Conservation (phyloP, 106 monocot genomes). For the Platanthera zijinensis region DNA sequence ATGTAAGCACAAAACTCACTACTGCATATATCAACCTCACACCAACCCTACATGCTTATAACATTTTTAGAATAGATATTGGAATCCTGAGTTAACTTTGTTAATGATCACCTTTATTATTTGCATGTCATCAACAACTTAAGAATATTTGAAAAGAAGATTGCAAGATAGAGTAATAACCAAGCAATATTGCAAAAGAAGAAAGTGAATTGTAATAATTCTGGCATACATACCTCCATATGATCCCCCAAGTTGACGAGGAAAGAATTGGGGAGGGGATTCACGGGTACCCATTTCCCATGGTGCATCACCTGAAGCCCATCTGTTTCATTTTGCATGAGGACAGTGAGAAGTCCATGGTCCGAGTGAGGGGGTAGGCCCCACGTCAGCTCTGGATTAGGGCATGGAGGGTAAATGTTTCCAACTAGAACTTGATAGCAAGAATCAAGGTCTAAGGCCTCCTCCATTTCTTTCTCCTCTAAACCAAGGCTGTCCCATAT, state of each 20-base stretch:
- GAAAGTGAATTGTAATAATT: background rate
- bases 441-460: conserved; percentile 27
- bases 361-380: conserved; percentile 64
- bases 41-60: too few species aligned
- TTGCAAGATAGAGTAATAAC: background rate
- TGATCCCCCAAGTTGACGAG: conserved; percentile 68
- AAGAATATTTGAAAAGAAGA: background rate
- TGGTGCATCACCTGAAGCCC: conserved; percentile 57
- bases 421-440: conserved; percentile 26
- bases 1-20: too few species aligned
- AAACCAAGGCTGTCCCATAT: conserved; percentile 48
- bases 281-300: conserved; percentile 41
- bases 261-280: conserved; percentile 33
- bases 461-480: conserved; percentile 23
- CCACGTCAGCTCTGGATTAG: conserved; percentile 28
- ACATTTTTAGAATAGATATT: background rate
- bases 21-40: too few species aligned
- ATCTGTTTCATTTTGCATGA: conserved; percentile 46
- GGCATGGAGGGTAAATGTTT: conserved; percentile 54
- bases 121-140: too few species aligned
- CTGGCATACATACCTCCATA: conserved; percentile 42
- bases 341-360: conserved; percentile 57
- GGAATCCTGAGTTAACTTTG: background rate
- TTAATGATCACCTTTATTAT: background rate
- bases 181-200: background rate